Percentiles rank a stretch among this genome's conserved stretches.
phyloP scores from a whole-genome alignment of 495 filamentous ascomycete genomes.

The Penicillium pulvis region DNA sequence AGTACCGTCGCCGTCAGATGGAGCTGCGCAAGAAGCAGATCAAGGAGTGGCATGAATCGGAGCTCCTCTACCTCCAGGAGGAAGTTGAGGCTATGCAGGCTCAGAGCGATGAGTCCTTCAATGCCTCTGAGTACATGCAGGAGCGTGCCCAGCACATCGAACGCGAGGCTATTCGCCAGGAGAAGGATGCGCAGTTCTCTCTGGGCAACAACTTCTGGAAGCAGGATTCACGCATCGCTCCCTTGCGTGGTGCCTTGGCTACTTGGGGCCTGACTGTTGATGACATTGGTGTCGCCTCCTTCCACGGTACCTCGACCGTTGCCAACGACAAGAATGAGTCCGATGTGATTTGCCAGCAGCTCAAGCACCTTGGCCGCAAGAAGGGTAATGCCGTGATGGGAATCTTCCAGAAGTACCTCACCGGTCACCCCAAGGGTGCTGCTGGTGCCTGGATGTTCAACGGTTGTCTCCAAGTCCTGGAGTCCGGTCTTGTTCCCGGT shows the following conservation, averaged over 20 bases:
- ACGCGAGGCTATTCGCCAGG: constrained; percentile 84
- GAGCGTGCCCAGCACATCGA: constrained; percentile 86
- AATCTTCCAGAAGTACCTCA: constrained; percentile 99
- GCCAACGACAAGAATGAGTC: constrained; percentile 99
- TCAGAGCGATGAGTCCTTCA: constrained; percentile 63
- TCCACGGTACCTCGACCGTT: constrained; percentile 98
- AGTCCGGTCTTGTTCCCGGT: constrained; percentile 89
- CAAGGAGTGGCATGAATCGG: constrained; percentile 92
- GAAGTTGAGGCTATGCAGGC: constrained; percentile 90
- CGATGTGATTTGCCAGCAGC: constrained; percentile 93
- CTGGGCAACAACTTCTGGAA: constrained; percentile 99
- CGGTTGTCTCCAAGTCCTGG: constrained; percentile 91
- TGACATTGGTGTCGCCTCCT: constrained; percentile 91
- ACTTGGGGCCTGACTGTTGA: constrained; percentile 99
- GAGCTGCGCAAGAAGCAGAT: constrained; percentile 89
- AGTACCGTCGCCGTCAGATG: constrained; percentile 93
- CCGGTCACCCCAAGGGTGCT: constrained; percentile 98
- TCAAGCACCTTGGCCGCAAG: constrained; percentile 89
- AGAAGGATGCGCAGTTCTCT: constrained; percentile 86
- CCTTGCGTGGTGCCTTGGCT: constrained; percentile 89
- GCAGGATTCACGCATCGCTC: constrained; percentile 87
- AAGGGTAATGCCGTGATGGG: constrained; percentile 96
- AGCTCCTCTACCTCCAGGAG: constrained; percentile 88
- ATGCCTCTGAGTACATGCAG: constrained; percentile 81
- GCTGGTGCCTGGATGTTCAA: constrained; percentile 99